A percentile compares a stretch with the other conserved stretches of the same genome.
Evolutionary conservation across 495 filamentous ascomycete genomes (phyloP).

Genomic region (Penicillium ucsense): DNA sequence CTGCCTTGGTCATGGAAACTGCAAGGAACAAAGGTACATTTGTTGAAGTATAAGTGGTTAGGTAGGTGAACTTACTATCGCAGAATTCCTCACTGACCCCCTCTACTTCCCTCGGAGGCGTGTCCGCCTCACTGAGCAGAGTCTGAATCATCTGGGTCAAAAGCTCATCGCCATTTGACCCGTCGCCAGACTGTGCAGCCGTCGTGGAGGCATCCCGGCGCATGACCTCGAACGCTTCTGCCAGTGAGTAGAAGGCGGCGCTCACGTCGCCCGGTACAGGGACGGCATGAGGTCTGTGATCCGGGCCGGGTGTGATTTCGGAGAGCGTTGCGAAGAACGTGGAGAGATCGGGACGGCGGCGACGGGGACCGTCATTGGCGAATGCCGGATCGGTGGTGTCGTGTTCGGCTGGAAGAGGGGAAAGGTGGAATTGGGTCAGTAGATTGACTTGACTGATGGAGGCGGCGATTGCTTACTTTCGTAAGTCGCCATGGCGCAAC

Average conservation of each 20-base stretch:
- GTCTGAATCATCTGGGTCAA: conserved; percentile 51
- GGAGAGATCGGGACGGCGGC: conserved; percentile 70
- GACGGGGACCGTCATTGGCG: conserved; percentile 20
- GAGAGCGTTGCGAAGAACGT: conserved; percentile 75
- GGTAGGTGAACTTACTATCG: conserved; percentile 36
- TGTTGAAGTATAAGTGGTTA: background rate
- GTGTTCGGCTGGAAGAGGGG: conserved; percentile 62
- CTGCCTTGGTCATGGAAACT: no score
- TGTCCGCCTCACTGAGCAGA: conserved; percentile 52
- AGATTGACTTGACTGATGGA: background rate
- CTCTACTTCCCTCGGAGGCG: conserved; percentile 56
- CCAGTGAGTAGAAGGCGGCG: conserved; percentile 50
- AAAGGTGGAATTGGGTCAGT: background rate
- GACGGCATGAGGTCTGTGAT: conserved; percentile 46
- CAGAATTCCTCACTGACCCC: conserved; percentile 76
- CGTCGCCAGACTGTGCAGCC: background rate
- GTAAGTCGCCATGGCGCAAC: conserved; percentile 52
- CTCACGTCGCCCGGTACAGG: conserved; percentile 66
- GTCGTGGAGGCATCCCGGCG: conserved; percentile 18
- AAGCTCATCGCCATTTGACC: conserved; percentile 27
- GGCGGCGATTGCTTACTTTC: conserved; percentile 30
- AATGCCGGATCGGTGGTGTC: conserved; percentile 43
- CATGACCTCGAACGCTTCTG: conserved; percentile 48
- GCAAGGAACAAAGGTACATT: background rate
- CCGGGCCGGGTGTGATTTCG: conserved; percentile 45